Percentiles rank a stretch among this genome's conserved stretches.
Conservation (phyloP, 2,329 filamentous ascomycete species). For the Phialophora expanda region DNA sequence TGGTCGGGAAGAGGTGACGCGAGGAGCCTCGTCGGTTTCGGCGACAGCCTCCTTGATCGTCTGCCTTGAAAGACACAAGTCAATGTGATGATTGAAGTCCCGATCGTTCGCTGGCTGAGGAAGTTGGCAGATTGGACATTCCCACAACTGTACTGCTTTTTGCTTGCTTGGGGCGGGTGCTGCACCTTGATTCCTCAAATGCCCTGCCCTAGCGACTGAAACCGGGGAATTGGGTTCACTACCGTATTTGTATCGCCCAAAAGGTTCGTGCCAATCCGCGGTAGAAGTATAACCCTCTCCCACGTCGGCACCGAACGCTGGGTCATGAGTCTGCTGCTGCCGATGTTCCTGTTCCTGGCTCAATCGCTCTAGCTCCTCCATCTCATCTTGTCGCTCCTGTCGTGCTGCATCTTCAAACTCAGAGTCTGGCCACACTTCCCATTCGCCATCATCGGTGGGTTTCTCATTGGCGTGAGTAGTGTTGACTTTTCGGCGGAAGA, state of each 20-base stretch:
- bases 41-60: conserved; percentile 82
- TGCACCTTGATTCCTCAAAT: conserved; percentile 18
- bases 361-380: conserved; percentile 65
- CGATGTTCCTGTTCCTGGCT: conserved; percentile 60
- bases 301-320: conserved; percentile 9
- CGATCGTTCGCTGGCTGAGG: conserved; percentile 79
- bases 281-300: conserved; percentile 15
- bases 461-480: conserved; percentile 29
- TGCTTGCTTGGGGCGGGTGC: conserved; percentile 12
- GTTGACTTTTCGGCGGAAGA: conserved; percentile 66
- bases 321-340: conserved; percentile 36
- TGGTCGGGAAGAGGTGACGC: conserved; percentile 2
- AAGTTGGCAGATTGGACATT: conserved; percentile 84
- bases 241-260: conserved; percentile 39
- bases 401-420: conserved; percentile 67
- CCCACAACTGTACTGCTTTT: conserved; percentile 60
- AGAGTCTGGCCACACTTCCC: conserved; percentile 72
- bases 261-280: conserved; percentile 40
- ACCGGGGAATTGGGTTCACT: conserved; percentile 36
- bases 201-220: conserved; percentile 24
- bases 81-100: conserved; percentile 88
- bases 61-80: conserved; percentile 83
- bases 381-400: conserved; percentile 64
- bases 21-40: conserved; percentile 20
- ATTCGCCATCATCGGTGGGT: conserved; percentile 56